These are phyloP conservation scores for Tetrapisispora fleetii DNA, from an alignment of 805 yeast genomes.

Conservation along the genomic window DNA sequence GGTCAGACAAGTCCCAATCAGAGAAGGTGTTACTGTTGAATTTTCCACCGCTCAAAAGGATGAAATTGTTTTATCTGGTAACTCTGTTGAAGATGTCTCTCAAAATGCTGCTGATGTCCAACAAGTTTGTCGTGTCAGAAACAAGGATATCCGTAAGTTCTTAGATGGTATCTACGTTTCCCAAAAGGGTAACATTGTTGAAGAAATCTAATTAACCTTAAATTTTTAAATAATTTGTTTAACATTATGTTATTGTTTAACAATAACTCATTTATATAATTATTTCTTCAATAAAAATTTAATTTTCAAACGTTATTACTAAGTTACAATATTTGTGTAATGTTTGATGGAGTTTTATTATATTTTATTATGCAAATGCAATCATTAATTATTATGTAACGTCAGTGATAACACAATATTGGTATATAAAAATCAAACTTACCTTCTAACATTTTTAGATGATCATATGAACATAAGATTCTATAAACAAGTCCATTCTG, in stretches of 20 bases:
- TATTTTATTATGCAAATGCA: neutral
- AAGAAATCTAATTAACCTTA: conserved; percentile 69
- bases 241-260: neutral
- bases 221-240: no score
- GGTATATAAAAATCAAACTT: neutral
- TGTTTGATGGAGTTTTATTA: neutral
- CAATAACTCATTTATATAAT: neutral
- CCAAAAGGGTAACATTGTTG: conserved; percentile 80
- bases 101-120: conserved; percentile 98
- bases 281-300: neutral
- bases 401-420: neutral
- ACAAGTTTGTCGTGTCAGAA: conserved; percentile 96
- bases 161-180: conserved; percentile 99
- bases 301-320: neutral
- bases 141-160: conserved; percentile 99
- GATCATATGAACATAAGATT: neutral
- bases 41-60: conserved; percentile 82
- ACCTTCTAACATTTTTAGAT: neutral
- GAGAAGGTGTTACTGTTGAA: conserved; percentile 83
- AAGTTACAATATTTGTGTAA: neutral
- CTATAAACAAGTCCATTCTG: conserved; percentile 70
- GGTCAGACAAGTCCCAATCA: conserved; percentile 78
- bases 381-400: neutral
- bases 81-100: conserved; percentile 64
- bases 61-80: conserved; percentile 82